These are phyloP conservation scores for Pythium vanterpoolii DNA, from an alignment of 352 stramenopile species.

Conservation along the genomic window DNA sequence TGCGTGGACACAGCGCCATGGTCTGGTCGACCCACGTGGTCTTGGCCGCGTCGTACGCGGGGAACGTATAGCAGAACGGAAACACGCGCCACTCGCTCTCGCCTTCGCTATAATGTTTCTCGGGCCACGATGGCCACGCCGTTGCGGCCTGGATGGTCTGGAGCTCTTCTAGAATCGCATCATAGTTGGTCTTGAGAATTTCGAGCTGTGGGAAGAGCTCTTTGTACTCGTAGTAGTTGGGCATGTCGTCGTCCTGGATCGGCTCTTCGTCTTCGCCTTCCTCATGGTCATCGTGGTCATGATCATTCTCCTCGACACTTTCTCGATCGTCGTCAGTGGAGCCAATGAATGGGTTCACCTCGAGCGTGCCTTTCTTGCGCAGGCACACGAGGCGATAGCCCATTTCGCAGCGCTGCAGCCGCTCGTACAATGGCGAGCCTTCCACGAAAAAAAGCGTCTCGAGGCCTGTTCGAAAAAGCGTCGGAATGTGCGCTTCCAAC, in stretches of 20 bases:
- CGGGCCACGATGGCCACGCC: conserved; percentile 80
- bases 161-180: conserved; percentile 81
- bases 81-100: conserved; percentile 85
- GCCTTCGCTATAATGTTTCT: conserved; percentile 78
- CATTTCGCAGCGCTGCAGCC: conserved; percentile 22
- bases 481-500: conserved; percentile 17
- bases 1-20: conserved; percentile 76
- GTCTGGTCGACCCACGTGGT: conserved; percentile 80
- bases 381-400: conserved; percentile 28
- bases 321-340: conserved; percentile 23
- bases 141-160: conserved; percentile 43
- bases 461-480: conserved; percentile 24
- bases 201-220: conserved; percentile 79
- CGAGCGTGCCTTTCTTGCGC: conserved; percentile 15
- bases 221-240: conserved; percentile 74
- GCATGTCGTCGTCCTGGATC: conserved; percentile 68
- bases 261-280: conserved; percentile 38
- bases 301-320: conserved; percentile 19
- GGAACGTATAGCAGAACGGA: conserved; percentile 90
- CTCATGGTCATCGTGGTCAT: conserved; percentile 32
- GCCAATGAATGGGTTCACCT: conserved; percentile 13
- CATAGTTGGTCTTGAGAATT: conserved; percentile 61
- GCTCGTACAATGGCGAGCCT: conserved; percentile 18
- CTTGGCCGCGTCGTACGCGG: conserved; percentile 79
- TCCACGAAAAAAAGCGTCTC: conserved; percentile 31